A percentile compares a stretch with the other conserved stretches of the same genome.
Evolutionary conservation across 345 rosid species (phyloP).

Genomic region (Angophora floribunda): DNA sequence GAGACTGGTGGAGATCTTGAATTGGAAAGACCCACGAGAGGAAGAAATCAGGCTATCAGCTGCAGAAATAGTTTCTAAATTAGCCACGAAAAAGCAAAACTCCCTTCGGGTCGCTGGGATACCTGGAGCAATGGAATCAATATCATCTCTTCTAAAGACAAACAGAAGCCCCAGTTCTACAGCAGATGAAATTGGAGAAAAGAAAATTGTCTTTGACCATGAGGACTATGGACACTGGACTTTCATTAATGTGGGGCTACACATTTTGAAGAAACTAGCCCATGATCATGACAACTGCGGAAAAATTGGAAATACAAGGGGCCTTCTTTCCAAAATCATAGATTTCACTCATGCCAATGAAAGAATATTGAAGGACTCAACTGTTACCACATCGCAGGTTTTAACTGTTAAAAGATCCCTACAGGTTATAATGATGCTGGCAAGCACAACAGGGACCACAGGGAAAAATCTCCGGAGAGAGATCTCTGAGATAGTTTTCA

Average conservation of each 20-base stretch:
- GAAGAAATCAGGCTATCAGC: constrained; percentile 68
- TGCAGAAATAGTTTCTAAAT: constrained; percentile 56
- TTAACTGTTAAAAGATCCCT: constrained; percentile 52
- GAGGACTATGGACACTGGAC: constrained; percentile 47
- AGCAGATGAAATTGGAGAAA: constrained; percentile 56
- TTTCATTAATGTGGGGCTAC: constrained; percentile 63
- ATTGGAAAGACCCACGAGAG: constrained; percentile 74
- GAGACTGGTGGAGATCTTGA: constrained; percentile 68
- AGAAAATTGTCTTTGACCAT: constrained; percentile 27
- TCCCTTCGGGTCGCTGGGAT: constrained; percentile 63
- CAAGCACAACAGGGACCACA: constrained; percentile 54
- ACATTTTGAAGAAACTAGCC: constrained; percentile 63
- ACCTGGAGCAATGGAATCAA: constrained; percentile 81
- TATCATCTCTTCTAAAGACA: constrained; percentile 62
- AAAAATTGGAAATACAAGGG: constrained; percentile 77
- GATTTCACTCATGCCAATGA: constrained; percentile 58
- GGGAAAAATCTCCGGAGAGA: constrained; percentile 57
- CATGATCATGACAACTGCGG: constrained; percentile 79
- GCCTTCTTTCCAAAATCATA: constrained; percentile 64
- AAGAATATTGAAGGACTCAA: constrained; percentile 31
- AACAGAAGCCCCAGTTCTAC: constrained; percentile 22
- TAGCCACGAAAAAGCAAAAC: constrained; percentile 63
- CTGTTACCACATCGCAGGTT: constrained; percentile 33
- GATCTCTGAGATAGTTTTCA: constrained; percentile 71
- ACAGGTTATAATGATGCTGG: constrained; percentile 63